Evolutionary conservation across 202 grass and related monocot species (phyloP).

Genomic region (Panicum virgatum): DNA sequence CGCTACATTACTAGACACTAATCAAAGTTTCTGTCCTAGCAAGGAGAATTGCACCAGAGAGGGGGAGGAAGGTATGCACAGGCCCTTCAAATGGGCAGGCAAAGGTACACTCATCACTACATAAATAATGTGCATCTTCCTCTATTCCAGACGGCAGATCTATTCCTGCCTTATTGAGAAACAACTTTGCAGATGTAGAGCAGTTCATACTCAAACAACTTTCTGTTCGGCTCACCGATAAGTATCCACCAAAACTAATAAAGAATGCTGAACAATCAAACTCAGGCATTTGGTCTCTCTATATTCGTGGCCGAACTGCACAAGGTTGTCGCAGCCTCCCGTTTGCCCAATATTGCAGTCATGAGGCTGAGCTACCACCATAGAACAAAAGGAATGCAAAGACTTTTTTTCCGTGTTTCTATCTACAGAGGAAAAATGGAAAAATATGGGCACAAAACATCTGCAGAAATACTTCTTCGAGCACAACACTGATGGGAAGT

Average conservation of each 20-base stretch:
- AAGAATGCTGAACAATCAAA: conserved; percentile 59
- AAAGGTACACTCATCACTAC: conserved; percentile 29
- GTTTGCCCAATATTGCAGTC: conserved; percentile 49
- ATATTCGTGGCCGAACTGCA: conserved; percentile 60
- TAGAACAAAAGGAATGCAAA: conserved; percentile 54
- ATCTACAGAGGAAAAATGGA: conserved; percentile 56
- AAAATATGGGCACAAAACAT: conserved; percentile 44
- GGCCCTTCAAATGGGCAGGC: conserved; percentile 12
- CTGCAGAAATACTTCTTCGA: conserved; percentile 50
- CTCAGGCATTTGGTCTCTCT: conserved; percentile 21
- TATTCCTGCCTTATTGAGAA: conserved; percentile 41
- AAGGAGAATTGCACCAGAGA: conserved; percentile 9
- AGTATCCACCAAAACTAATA: conserved; percentile 62
- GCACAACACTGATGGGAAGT: conserved; percentile 4
- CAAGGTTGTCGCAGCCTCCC: conserved; percentile 53
- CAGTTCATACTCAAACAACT: conserved; percentile 34
- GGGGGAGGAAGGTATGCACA: conserved; percentile 11
- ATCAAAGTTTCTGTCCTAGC: neutral
- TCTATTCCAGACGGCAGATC: conserved; percentile 39
- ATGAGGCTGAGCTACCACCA: conserved; percentile 51
- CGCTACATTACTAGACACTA: conserved; percentile 19
- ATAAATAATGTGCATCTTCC: conserved; percentile 48
- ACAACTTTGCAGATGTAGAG: conserved; percentile 30
- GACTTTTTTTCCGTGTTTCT: conserved; percentile 39
- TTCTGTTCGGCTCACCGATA: conserved; percentile 31